Conservation (phyloP, 192 early-diverging fungal genomes). For the Kickxella alabastrina region DNA sequence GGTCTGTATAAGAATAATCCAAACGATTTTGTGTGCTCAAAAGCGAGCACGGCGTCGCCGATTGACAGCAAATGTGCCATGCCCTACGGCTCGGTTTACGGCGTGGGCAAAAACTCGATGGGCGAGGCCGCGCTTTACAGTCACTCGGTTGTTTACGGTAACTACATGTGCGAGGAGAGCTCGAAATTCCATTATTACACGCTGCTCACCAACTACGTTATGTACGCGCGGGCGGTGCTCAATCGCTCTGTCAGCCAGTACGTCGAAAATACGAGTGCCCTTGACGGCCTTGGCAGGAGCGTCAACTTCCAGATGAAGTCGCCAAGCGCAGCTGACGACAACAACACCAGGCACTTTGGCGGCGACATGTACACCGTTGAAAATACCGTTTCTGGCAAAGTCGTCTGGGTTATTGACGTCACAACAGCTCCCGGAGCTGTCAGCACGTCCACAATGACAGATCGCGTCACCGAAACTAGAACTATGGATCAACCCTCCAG, state of each 20-base stretch:
- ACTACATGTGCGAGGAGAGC: slow-evolving; percentile 11
- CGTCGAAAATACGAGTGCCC: slow-evolving; percentile 1
- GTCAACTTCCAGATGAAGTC: slow-evolving; percentile 14
- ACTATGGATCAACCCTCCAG: too few relatives aligned
- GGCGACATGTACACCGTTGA: slow-evolving; percentile 6
- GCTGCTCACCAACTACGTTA: slow-evolving; percentile 26
- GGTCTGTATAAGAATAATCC: slow-evolving; percentile 7
- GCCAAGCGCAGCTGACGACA: background rate
- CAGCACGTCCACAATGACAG: slow-evolving; percentile 2
- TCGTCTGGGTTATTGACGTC: background rate
- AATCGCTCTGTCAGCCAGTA: slow-evolving; percentile 15
- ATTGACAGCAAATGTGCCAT: slow-evolving; percentile 10
- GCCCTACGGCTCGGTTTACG: slow-evolving; percentile 32
- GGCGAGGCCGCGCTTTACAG: slow-evolving; percentile 26
- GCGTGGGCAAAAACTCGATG: background rate
- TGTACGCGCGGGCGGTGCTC: slow-evolving; percentile 15
- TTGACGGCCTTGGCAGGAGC: background rate
- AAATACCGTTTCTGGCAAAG: background rate
- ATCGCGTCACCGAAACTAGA: too few relatives aligned
- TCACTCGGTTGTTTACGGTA: slow-evolving; percentile 13
- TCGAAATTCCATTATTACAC: slow-evolving; percentile 22
- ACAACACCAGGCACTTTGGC: background rate
- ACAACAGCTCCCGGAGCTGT: background rate
- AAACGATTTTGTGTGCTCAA: slow-evolving; percentile 8
- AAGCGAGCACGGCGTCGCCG: background rate